phyloP scores from a whole-genome alignment of 202 grass and related monocot genomes.

The Miscanthus sacchariflorus region DNA sequence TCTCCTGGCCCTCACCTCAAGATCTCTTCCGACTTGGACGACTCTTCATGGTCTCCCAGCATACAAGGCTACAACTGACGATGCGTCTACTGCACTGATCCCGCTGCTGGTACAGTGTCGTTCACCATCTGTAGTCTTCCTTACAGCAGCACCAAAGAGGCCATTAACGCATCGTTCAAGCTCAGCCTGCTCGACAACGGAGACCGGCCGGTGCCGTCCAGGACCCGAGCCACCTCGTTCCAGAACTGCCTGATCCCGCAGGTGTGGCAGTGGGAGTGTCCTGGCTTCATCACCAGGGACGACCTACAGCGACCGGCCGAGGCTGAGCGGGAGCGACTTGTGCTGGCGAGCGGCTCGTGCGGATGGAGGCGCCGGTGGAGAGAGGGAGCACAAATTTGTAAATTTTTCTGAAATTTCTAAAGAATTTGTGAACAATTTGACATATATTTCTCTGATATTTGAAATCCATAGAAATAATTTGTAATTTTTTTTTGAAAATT shows the following conservation, averaged over 20 bases:
- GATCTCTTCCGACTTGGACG: not conserved
- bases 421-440: too few species aligned
- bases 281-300: not conserved
- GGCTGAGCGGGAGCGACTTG: too few species aligned
- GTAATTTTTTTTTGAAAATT: too few species aligned
- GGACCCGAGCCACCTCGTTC: not conserved
- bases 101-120: not conserved
- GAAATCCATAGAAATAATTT: too few species aligned
- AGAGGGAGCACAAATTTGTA: too few species aligned
- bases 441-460: too few species aligned
- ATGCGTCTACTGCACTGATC: not conserved
- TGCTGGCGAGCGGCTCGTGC: too few species aligned
- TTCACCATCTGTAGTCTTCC: not conserved
- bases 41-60: not conserved
- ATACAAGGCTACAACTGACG: not conserved
- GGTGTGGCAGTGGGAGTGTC: not conserved
- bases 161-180: not conserved
- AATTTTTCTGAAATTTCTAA: too few species aligned
- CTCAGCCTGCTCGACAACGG: not conserved
- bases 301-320: not conserved
- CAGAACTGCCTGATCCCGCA: not conserved
- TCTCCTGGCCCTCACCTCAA: not conserved
- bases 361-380: too few species aligned
- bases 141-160: not conserved
- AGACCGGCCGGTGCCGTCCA: not conserved